phyloP scores from a whole-genome alignment of 2,329 filamentous ascomycete genomes.

The Colletotrichum acutatum region DNA sequence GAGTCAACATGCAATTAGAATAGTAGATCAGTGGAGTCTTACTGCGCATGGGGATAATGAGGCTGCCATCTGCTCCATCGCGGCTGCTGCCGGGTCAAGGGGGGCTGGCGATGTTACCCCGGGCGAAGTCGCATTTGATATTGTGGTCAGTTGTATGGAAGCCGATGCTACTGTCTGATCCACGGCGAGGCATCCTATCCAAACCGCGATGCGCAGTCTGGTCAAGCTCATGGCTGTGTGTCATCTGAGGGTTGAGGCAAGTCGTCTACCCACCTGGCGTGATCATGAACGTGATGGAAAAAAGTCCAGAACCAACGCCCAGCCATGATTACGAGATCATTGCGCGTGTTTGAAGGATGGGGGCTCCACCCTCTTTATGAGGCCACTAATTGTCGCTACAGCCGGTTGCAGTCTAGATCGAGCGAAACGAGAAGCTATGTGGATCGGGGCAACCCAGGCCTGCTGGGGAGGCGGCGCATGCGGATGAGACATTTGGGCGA shows the following conservation, averaged over 20 bases:
- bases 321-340: not conserved
- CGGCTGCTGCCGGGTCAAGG: not conserved
- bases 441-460: not conserved
- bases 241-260: not conserved
- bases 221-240: not conserved
- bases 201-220: not conserved
- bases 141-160: not conserved
- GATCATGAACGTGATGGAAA: not conserved
- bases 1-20: not conserved
- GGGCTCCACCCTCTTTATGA: not conserved
- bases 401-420: not conserved
- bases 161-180: not conserved
- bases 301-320: not conserved
- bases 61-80: not conserved
- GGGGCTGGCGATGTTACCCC: not conserved
- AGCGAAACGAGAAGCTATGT: not conserved
- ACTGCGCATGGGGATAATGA: constrained; percentile 13
- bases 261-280: not conserved
- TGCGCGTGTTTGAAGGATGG: not conserved
- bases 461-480: not conserved
- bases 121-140: not conserved
- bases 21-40: not conserved
- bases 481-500: not conserved
- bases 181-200: not conserved
- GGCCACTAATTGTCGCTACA: not conserved